A percentile compares a stretch with the other conserved stretches of the same genome.
These are phyloP conservation scores for Hymenoscyphus linearis DNA, from an alignment of 2,329 filamentous ascomycete species.

Conservation along the genomic window DNA sequence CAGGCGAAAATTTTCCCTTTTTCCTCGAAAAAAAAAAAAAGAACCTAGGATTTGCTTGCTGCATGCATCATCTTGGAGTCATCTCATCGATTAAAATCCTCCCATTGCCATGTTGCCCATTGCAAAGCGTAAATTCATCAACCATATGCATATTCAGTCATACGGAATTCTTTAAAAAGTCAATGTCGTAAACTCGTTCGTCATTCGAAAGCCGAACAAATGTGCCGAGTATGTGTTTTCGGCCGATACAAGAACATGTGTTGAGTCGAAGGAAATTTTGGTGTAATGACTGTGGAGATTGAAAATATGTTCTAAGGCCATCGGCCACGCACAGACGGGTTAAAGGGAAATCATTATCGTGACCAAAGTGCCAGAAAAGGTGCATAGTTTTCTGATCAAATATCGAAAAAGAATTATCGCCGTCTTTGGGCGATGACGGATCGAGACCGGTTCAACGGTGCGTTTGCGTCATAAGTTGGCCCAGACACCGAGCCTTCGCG, in stretches of 20 bases:
- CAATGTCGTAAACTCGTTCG: slow-evolving; percentile 37
- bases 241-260: slow-evolving; percentile 37
- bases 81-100: slow-evolving; percentile 21
- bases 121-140: slow-evolving; percentile 42
- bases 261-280: slow-evolving; percentile 27
- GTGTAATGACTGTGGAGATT: slow-evolving; percentile 28
- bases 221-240: slow-evolving; percentile 34
- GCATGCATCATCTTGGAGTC: slow-evolving; percentile 30
- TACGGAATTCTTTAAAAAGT: slow-evolving; percentile 32
- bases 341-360: slow-evolving; percentile 9
- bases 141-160: slow-evolving; percentile 38
- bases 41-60: slow-evolving; percentile 6
- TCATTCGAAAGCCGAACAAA: slow-evolving; percentile 36
- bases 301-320: slow-evolving; percentile 28
- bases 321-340: slow-evolving; percentile 18
- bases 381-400: slow-evolving; percentile 22
- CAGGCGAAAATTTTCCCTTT: slow-evolving; percentile 23
- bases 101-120: slow-evolving; percentile 26
- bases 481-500: slow-evolving; percentile 54
- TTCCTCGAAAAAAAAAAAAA: slow-evolving; percentile 5
- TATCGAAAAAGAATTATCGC: slow-evolving; percentile 20
- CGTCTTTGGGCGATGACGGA: slow-evolving; percentile 39
- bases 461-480: slow-evolving; percentile 40
- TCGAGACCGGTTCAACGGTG: slow-evolving; percentile 42
- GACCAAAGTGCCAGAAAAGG: slow-evolving; percentile 20